Evolutionary conservation across 2,329 filamentous ascomycete genomes (phyloP).

Genomic region (Colletotrichum sp.): DNA sequence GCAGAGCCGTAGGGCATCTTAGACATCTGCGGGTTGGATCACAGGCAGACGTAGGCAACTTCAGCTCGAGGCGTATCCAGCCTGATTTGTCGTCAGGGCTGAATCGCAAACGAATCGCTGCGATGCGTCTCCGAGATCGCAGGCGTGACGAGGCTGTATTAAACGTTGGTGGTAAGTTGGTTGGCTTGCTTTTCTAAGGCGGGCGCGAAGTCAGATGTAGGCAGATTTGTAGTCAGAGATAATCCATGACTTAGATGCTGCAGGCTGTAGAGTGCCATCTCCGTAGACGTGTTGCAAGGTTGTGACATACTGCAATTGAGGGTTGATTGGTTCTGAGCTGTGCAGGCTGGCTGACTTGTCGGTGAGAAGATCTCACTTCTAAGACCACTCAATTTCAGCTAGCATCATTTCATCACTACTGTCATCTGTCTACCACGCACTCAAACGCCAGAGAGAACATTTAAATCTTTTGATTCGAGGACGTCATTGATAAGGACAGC

Average conservation of each 20-base stretch:
- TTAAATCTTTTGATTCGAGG: not conserved
- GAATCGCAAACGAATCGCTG: not conserved
- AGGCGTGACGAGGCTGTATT: not conserved
- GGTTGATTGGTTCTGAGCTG: not conserved
- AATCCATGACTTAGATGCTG: not conserved
- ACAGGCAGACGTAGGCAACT: not conserved
- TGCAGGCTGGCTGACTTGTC: not conserved
- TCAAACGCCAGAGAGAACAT: not conserved
- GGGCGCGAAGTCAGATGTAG: not conserved
- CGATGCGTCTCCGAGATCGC: not conserved
- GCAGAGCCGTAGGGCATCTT: not conserved
- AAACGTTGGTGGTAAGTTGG: not conserved
- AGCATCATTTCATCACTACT: not conserved
- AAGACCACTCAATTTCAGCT: not conserved
- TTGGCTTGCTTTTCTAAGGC: not conserved
- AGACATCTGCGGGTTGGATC: not conserved
- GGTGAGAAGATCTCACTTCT: not conserved
- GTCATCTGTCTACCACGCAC: not conserved
- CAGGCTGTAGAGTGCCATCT: not conserved
- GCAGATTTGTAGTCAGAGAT: not conserved
- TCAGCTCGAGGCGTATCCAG: not conserved
- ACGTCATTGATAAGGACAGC: not conserved
- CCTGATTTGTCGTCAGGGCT: not conserved
- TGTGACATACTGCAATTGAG: not conserved
- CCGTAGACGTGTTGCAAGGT: fast-evolving